These are phyloP conservation scores for Torulaspora microellipsoides DNA, from an alignment of 805 yeast genomes.

Conservation along the genomic window DNA sequence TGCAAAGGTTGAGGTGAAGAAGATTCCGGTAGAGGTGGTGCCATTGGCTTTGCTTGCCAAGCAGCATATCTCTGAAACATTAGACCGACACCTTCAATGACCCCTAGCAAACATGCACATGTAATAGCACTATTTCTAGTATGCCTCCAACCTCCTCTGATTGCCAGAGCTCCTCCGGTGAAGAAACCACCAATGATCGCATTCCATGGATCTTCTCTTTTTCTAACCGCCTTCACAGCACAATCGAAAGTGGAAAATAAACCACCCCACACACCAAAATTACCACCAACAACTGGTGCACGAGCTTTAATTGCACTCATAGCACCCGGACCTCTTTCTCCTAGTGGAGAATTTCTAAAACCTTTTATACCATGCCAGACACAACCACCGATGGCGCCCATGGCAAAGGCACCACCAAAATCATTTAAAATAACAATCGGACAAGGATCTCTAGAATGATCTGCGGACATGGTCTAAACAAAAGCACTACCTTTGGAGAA, in stretches of 20 bases:
- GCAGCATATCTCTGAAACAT: constrained; percentile 91
- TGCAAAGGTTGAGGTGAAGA: constrained; percentile 34
- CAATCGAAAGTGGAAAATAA: constrained; percentile 93
- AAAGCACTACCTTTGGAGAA: too few relatives aligned
- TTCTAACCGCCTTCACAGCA: constrained; percentile 89
- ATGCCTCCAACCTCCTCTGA: constrained; percentile 98
- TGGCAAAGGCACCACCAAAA: constrained; percentile 98
- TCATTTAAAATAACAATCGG: constrained; percentile 94
- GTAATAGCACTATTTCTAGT: constrained; percentile 94
- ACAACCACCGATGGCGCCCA: constrained; percentile 99
- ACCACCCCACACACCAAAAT: constrained; percentile 99
- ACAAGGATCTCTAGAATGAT: constrained; percentile 98
- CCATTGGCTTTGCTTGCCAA: constrained; percentile 68
- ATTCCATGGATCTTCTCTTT: constrained; percentile 98
- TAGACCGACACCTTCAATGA: constrained; percentile 97
- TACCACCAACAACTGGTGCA: constrained; percentile 98
- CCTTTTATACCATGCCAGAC: constrained; percentile 99
- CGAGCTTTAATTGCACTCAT: constrained; percentile 87
- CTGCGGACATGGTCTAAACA: constrained; percentile 65
- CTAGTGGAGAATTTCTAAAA: constrained; percentile 94
- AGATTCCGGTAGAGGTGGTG: constrained; percentile 51
- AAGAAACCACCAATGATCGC: constrained; percentile 97
- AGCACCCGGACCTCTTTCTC: constrained; percentile 90
- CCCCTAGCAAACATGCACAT: constrained; percentile 95
- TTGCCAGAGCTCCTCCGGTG: constrained; percentile 96